These are phyloP conservation scores for Kurtzmaniella cleridarum DNA, from an alignment of 805 yeast species.

Conservation along the genomic window DNA sequence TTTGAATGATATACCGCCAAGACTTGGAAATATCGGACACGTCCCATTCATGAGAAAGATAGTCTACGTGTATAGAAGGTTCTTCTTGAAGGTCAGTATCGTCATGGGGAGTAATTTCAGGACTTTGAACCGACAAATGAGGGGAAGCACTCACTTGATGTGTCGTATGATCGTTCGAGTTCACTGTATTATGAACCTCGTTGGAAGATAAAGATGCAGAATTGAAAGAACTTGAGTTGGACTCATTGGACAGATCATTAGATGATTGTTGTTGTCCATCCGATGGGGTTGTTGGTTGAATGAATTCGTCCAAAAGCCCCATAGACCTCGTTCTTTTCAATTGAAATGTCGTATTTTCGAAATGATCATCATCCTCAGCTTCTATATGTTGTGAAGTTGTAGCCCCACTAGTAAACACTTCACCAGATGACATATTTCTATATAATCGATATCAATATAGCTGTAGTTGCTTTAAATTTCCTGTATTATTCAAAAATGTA, in stretches of 20 bases:
- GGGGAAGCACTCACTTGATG: slow-evolving; percentile 5
- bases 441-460: background rate
- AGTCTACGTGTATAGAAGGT: slow-evolving; percentile 90
- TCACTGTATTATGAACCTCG: slow-evolving; percentile 3
- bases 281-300: slow-evolving; percentile 33
- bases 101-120: slow-evolving; percentile 60
- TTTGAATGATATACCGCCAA: slow-evolving; percentile 87
- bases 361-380: slow-evolving; percentile 66
- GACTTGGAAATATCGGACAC: slow-evolving; percentile 89
- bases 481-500: too few species aligned
- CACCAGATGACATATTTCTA: slow-evolving; percentile 12
- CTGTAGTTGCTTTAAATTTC: too few species aligned
- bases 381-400: slow-evolving; percentile 63
- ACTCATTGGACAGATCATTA: background rate
- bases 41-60: slow-evolving; percentile 93
- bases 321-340: slow-evolving; percentile 77
- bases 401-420: slow-evolving; percentile 52
- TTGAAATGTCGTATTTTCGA: slow-evolving; percentile 63
- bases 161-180: background rate
- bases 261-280: slow-evolving; percentile 7
- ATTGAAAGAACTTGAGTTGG: background rate
- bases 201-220: slow-evolving; percentile 1
- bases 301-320: slow-evolving; percentile 72
- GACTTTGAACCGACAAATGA: slow-evolving; percentile 13
- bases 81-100: slow-evolving; percentile 75